Evolutionary conservation across 2,329 filamentous ascomycete genomes (phyloP), one percentile per base, ranked within the genome.

Genomic region (Trichoderma koningiopsis): DNA sequence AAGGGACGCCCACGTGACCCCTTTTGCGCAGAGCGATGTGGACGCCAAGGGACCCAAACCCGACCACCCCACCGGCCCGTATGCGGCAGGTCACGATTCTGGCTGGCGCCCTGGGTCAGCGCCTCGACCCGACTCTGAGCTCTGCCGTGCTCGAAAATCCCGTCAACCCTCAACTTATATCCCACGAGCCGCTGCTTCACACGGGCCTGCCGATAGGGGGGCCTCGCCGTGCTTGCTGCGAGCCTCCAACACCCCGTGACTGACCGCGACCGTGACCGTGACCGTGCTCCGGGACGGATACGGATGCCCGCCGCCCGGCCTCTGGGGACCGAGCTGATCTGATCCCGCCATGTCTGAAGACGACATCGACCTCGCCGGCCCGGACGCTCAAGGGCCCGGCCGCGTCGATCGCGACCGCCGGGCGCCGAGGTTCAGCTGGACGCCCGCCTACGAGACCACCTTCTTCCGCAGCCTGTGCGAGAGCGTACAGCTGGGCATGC

Each of bases 401-500:
- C 77, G 77, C 66, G 76, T 81, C 70, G 80, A 81, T 71, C 79
- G 80, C 71, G 80, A 81, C 71, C 76, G 80, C 71, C 79, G 81
- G 63, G 80, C 81, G 37, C 86, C 86, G 64, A 84, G 87, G 70
- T 88, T 89, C 77, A 88, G 85, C 76, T 89, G 87, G 87, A 88
- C 85, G 67, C 81, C 83, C 1, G 82, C 83, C 24, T 88, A 84
- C 79, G 87, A 89, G 77, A 82, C 83, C 66, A 88, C 87, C 69
- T 89, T 89, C 77, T 89, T 89, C 78, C 81, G 83, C 67, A 88
- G 86, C 61, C 82, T 89, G 5, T 87, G 86, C 79, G 84, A 88
- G 72, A 87, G 86, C 43, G 87, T 89, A 72, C 81, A 83, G 74
- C 79, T 87, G 56, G 86, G 86, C 71, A 81, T 87, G 68, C 82